phyloP scores from a whole-genome alignment of 1,284 basidiomycete species.

The Athelia sp. region DNA sequence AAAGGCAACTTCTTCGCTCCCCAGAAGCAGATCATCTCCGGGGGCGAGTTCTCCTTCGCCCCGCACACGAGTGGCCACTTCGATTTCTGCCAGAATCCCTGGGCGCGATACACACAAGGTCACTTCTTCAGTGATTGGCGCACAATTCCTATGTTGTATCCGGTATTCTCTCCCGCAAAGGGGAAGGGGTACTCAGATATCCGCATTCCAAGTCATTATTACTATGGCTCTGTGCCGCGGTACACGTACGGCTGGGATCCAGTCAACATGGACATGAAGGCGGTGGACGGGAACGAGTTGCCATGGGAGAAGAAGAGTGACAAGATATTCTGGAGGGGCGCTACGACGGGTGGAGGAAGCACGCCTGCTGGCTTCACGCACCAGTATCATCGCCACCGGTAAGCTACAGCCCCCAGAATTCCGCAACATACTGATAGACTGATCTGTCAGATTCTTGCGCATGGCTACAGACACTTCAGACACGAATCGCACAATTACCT shows the following conservation, averaged over 20 bases:
- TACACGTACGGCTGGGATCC: slow-evolving; percentile 93
- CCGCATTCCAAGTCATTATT: slow-evolving; percentile 91
- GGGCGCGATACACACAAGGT: slow-evolving; percentile 82
- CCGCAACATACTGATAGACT: no score
- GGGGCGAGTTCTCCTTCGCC: slow-evolving; percentile 59
- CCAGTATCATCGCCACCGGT: slow-evolving; percentile 87
- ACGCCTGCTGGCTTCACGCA: slow-evolving; percentile 80
- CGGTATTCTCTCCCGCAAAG: slow-evolving; percentile 88
- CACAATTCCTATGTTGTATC: slow-evolving; percentile 79
- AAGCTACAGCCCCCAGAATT: slow-evolving; percentile 1
- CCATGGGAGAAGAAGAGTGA: slow-evolving; percentile 77
- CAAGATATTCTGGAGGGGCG: slow-evolving; percentile 82
- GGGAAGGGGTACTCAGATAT: slow-evolving; percentile 84
- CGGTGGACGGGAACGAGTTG: slow-evolving; percentile 76
- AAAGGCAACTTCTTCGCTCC: slow-evolving; percentile 14
- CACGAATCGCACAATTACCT: slow-evolving; percentile 66
- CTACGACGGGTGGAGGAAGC: slow-evolving; percentile 88
- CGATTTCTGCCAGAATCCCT: slow-evolving; percentile 79
- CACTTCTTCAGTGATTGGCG: slow-evolving; percentile 97
- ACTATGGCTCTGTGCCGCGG: slow-evolving; percentile 75
- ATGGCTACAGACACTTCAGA: slow-evolving; percentile 65
- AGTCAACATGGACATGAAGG: slow-evolving; percentile 61
- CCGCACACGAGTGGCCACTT: slow-evolving; percentile 54
- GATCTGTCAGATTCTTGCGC: slow-evolving; percentile 62
- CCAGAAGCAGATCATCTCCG: slow-evolving; percentile 20